phyloP scores from a whole-genome alignment of 306 rosid species.

The Gastrolobium villosum region DNA sequence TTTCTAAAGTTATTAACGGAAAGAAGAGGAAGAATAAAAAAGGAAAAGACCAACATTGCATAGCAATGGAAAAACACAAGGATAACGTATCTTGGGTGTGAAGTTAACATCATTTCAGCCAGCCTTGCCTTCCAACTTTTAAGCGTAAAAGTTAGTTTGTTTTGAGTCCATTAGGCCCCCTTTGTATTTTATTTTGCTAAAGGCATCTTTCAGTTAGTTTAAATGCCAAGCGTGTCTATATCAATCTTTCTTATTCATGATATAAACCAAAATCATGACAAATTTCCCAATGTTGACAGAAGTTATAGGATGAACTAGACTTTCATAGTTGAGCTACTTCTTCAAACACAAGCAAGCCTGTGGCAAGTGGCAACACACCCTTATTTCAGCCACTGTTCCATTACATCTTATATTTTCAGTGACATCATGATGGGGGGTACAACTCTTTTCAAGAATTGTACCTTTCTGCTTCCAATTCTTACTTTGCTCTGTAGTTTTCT shows the following conservation, averaged over 20 bases:
- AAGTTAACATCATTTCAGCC: conserved; percentile 47
- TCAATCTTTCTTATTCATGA: background rate
- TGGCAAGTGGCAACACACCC: conserved; percentile 6
- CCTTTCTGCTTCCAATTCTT: conserved; percentile 39
- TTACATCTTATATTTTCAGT: conserved; percentile 4
- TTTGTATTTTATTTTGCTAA: conserved; percentile 26
- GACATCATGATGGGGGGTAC: conserved; percentile 31
- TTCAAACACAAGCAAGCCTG: conserved; percentile 28
- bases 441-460: background rate
- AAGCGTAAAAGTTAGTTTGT: conserved; percentile 9
- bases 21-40: background rate
- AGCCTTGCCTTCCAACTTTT: conserved; percentile 41
- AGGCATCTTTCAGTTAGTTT: conserved; percentile 25
- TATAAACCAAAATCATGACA: conserved; percentile 31
- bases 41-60: background rate
- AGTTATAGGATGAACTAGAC: conserved; percentile 18
- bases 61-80: conserved; percentile 10
- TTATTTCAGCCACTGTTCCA: conserved; percentile 19
- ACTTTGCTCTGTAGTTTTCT: conserved; percentile 29
- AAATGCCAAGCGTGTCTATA: conserved; percentile 28
- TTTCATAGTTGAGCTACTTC: conserved; percentile 25
- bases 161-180: conserved; percentile 29
- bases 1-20: background rate
- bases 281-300: conserved; percentile 12
- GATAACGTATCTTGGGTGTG: conserved; percentile 39